Evolutionary conservation across 208 protist species (phyloP).

Genomic region (Crithidia brevicula): DNA sequence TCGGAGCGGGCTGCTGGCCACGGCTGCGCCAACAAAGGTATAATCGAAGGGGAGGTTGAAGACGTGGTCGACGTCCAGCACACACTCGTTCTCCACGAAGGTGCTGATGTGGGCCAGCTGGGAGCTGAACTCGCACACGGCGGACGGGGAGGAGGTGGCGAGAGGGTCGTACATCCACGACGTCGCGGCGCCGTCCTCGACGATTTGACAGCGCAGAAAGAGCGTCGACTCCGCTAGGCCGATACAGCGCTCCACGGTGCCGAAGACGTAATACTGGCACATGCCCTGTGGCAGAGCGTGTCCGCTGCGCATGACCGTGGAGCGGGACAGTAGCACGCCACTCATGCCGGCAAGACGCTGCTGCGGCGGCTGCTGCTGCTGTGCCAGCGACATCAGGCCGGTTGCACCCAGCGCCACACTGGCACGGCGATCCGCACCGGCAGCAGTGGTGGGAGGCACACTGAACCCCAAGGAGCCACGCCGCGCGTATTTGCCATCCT

Average conservation of each 20-base stretch:
- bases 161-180: slow-evolving; percentile 5
- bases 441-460: background rate
- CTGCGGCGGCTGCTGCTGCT: background rate
- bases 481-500: background rate
- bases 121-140: slow-evolving; percentile 43
- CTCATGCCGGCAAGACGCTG: background rate
- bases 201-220: slow-evolving; percentile 55
- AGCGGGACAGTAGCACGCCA: slow-evolving; percentile 12
- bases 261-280: slow-evolving; percentile 51
- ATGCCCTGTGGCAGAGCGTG: slow-evolving; percentile 5
- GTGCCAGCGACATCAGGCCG: background rate
- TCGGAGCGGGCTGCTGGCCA: slow-evolving; percentile 46
- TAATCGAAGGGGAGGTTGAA: slow-evolving; percentile 79
- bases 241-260: slow-evolving; percentile 61
- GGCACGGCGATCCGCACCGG: background rate
- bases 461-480: slow-evolving; percentile 2
- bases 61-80: slow-evolving; percentile 57
- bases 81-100: slow-evolving; percentile 47
- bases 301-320: slow-evolving; percentile 8
- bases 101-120: slow-evolving; percentile 58
- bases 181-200: slow-evolving; percentile 25
- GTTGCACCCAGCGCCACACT: background rate
- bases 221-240: slow-evolving; percentile 50
- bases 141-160: slow-evolving; percentile 11
- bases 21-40: slow-evolving; percentile 30